Base-by-base conservation (phyloP, 2,329 filamentous ascomycete genomes). In the Beauveria pseudobassiana region DNA sequence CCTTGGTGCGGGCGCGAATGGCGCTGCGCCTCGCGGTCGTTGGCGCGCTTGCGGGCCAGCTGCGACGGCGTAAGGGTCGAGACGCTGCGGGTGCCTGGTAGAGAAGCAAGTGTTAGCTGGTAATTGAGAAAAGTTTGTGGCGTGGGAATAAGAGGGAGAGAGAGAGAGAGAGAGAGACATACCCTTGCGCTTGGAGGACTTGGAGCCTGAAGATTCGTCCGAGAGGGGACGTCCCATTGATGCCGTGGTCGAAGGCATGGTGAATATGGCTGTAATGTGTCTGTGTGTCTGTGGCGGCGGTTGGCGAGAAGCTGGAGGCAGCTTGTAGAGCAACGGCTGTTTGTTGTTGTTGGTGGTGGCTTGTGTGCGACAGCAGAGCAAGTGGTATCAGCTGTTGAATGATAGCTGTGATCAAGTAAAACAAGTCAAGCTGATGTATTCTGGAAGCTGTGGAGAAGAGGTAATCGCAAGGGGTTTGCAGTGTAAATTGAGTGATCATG, bases 11-110 rank as follows among this genome's bases (percentile, higher is more conserved):
- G 73, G 92, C 90, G 55, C 92, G 82, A 65, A 96, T 96, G 48
- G 90, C 90, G 84, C 76, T 96, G 92, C 48, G 92, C 92, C 75
- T 96, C 91, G 64, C 92, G 85, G 73, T 96, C 92, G 77, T 96
- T 96, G 69, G 91, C 90, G 65, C 93, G 83, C 79, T 96, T 97
- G 74, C 92, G 89, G 34, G 89, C 90, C 63, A 96, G 83, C 75
- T 96, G 93, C 64, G 93, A 89, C 6, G 91, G 89, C 12, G 91
- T 96, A 71, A 96, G 81, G 69, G 90, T 93, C 65, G 91, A 91
- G 61, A 96, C 92, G 65, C 90, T 92, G 67, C 91, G 85, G 63
- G 88, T 83, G 53, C 82, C 83, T 81, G 54, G 42, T 26, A 22
- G 49, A 45, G 48, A 30, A 6, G 20, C 46, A 22, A 26, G n/a